Evolutionary conservation across 768 basidiomycete species (phyloP), one percentile per base, ranked within the genome.

Genomic region (Gyrodon lividus): DNA sequence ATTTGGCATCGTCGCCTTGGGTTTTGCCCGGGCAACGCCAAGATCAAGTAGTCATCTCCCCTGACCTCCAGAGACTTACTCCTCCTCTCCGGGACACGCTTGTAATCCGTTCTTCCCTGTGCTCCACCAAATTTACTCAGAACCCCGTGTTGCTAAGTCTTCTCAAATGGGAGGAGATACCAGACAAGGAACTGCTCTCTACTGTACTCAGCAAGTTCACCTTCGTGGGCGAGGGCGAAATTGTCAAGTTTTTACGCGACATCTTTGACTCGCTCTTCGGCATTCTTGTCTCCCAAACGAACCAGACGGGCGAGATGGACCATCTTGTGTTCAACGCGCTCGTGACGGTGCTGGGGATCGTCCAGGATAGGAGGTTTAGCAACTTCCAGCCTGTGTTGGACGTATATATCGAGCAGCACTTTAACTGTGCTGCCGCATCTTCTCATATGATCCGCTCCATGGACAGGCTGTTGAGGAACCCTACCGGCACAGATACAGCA

Each of bases 331-430:
- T 98, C 75, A 87, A 90, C 59, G 89, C 90, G 1, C 80, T 98
- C 13, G 88, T 98, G 47, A 91, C 86, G 4, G 87, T 98, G 12
- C 85, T 98, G 10, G 88, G 90, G 4, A 94, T 98, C 54, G 86
- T 94, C 12, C 89, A 92, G 60, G 96, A 98, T 68, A 82, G 96
- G 26, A 82, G 96, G 23, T 98, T 98, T 77, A 89, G 86, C 69
- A 93, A 96, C 68, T 98, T 98, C 76, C 86, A 90, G 59, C 87
- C 92, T 2, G 93, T 96, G 5, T 75, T 98, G 53, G 92, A 97
- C 61, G 84, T 92, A 20, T 98, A 98, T 67, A 93, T 98, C 62
- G 86, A 91, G 62, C 75, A 84, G 48, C 92, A 98, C 60, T 98
- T 96, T 74, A 82, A 72, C 55, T 90, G 83, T 62, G 81, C 89